phyloP scores from a whole-genome alignment of 352 stramenopile genomes.

The Thalassiosira ordinaria region DNA sequence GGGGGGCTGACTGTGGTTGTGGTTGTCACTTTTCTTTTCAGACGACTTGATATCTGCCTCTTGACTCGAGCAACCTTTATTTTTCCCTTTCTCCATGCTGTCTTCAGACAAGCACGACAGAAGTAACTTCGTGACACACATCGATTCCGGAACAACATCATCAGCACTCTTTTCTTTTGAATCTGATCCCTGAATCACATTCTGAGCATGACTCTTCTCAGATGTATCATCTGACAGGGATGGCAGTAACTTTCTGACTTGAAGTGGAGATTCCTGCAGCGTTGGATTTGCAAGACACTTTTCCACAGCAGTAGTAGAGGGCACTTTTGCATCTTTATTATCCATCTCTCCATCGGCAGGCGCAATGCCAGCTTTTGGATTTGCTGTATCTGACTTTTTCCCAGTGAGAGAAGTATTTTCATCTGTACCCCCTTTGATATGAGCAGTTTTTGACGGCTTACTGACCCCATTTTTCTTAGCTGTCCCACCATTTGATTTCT shows the following conservation, averaged over 20 bases:
- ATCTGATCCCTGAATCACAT: background rate
- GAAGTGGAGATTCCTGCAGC: conserved; percentile 8
- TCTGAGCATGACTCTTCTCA: background rate
- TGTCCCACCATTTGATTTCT: conserved; percentile 15
- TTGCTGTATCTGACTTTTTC: background rate
- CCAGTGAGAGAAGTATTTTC: background rate
- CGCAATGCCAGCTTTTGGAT: no score
- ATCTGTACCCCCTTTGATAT: background rate
- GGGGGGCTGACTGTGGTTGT: background rate
- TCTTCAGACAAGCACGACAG: conserved; percentile 45
- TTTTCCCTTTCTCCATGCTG: conserved; percentile 10
- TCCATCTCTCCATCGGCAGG: background rate
- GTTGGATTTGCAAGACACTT: background rate
- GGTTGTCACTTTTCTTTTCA: background rate
- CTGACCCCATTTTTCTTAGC: background rate
- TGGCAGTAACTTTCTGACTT: conserved; percentile 2
- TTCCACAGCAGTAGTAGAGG: background rate
- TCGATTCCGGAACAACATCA: conserved; percentile 5
- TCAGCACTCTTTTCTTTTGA: background rate
- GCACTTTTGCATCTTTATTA: background rate
- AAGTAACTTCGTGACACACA: conserved; percentile 36
- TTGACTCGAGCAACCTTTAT: background rate
- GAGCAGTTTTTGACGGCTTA: background rate
- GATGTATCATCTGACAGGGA: background rate
- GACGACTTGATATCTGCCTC: background rate